Percentiles rank a stretch among this genome's conserved stretches.
These are phyloP conservation scores for Eleusine coracana DNA, from an alignment of 176 grass and related monocot species.

Conservation along the genomic window DNA sequence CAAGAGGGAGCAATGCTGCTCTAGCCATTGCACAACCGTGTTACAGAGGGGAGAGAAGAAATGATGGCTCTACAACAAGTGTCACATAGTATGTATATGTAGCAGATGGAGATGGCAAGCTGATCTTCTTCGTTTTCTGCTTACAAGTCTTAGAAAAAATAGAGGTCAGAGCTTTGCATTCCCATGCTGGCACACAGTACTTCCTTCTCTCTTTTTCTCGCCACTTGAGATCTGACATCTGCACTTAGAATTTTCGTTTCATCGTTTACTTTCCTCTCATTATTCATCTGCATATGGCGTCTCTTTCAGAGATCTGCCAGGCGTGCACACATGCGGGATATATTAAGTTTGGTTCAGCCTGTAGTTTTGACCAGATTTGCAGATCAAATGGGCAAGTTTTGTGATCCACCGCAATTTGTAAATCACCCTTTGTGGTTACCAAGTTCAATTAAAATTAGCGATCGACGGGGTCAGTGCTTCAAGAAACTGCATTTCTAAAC, in stretches of 20 bases:
- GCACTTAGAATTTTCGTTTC: background rate
- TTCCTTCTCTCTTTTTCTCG: background rate
- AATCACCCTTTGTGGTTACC: background rate
- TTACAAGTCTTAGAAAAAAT: background rate
- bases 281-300: background rate
- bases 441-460: background rate
- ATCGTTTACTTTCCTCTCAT: background rate
- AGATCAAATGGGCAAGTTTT: background rate
- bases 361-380: background rate
- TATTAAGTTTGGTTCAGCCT: background rate
- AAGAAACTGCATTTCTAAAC: background rate
- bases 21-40: constrained; percentile 46
- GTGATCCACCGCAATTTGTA: background rate
- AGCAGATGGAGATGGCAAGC: background rate
- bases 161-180: background rate
- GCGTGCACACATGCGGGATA: background rate
- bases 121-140: background rate
- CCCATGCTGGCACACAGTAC: background rate
- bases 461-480: background rate
- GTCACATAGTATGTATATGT: background rate
- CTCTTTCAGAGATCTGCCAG: background rate
- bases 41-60: background rate
- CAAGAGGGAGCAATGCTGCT: constrained; percentile 29
- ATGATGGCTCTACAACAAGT: background rate
- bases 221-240: constrained; percentile 29